A percentile compares a stretch with the other conserved stretches of the same genome.
These are phyloP conservation scores for Chalciporus sp. DNA, from an alignment of 1,284 basidiomycete genomes.

Conservation along the genomic window DNA sequence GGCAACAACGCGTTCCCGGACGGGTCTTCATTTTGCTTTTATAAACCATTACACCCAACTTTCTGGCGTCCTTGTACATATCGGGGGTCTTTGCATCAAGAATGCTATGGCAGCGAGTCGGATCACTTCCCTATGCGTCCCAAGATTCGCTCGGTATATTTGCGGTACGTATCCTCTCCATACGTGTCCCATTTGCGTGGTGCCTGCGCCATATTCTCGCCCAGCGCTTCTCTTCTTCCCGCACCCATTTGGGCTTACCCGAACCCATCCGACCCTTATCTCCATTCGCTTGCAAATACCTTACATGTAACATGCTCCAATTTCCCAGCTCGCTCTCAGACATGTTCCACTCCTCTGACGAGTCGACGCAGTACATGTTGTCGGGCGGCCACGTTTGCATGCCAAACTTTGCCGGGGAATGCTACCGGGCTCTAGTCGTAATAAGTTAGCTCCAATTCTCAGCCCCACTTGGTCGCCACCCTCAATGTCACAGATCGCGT, in stretches of 20 bases:
- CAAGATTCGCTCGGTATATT: constrained; percentile 25
- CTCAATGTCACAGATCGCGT: background rate
- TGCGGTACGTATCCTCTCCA: constrained; percentile 14
- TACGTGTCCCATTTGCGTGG: background rate
- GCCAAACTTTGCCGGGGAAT: background rate
- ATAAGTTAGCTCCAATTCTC: background rate
- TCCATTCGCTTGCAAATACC: constrained; percentile 2
- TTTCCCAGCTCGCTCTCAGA: background rate
- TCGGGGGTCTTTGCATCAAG: constrained; percentile 21
- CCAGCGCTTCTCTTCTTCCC: constrained; percentile 15
- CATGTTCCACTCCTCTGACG: background rate
- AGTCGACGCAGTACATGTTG: background rate
- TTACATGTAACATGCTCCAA: constrained; percentile 4
- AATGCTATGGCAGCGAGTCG: constrained; percentile 14
- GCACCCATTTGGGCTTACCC: constrained; percentile 13
- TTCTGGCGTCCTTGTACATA: constrained; percentile 32
- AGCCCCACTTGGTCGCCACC: background rate
- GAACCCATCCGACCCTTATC: constrained; percentile 19
- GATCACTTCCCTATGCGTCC: constrained; percentile 12
- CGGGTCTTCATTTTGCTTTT: constrained; percentile 27
- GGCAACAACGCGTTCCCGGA: constrained; percentile 12
- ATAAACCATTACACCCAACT: constrained; percentile 28
- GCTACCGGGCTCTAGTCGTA: background rate
- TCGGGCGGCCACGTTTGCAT: background rate
- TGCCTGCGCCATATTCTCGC: constrained; percentile 12